Percentiles rank a stretch among this genome's conserved stretches.
Conservation (phyloP, 148 eudicot genomes). For the Cornus florida region DNA sequence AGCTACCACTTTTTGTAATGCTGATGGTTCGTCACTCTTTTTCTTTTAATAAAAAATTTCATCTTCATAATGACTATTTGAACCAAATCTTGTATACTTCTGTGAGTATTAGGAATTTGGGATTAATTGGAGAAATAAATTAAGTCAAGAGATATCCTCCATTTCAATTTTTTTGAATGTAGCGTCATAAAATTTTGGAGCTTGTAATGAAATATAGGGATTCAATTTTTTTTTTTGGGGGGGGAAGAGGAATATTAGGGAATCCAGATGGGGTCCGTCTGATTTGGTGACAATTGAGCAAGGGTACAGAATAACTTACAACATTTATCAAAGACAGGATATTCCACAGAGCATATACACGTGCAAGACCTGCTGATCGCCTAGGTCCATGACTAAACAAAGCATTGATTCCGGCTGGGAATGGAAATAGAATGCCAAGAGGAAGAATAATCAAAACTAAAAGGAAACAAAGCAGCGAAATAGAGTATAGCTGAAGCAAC, state of each 20-base stretch:
- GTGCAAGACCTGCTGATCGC: slow-evolving; percentile 81
- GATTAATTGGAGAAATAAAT: neutral
- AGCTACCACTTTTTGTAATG: no score
- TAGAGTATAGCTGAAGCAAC: slow-evolving; percentile 86
- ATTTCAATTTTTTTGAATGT: neutral
- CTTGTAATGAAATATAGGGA: neutral
- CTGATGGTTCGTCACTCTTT: neutral
- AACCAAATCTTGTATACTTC: neutral
- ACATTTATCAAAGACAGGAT: slow-evolving; percentile 79
- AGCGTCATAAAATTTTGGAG: neutral
- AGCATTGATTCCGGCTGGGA: slow-evolving; percentile 92
- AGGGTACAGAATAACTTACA: slow-evolving; percentile 50
- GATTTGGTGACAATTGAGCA: neutral
- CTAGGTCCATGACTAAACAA: slow-evolving; percentile 82
- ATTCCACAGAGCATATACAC: slow-evolving; percentile 94
- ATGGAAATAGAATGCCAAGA: slow-evolving; percentile 84
- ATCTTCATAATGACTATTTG: neutral
- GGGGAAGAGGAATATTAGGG: neutral
- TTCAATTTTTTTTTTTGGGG: no score
- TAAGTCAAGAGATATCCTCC: neutral
- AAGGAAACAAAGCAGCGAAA: slow-evolving; percentile 65
- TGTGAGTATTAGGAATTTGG: neutral
- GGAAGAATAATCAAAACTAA: slow-evolving; percentile 79
- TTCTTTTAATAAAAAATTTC: neutral
- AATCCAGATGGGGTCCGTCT: neutral